These are phyloP conservation scores for Nothophoma quercina DNA, from an alignment of 2,329 filamentous ascomycete genomes.

Conservation along the genomic window DNA sequence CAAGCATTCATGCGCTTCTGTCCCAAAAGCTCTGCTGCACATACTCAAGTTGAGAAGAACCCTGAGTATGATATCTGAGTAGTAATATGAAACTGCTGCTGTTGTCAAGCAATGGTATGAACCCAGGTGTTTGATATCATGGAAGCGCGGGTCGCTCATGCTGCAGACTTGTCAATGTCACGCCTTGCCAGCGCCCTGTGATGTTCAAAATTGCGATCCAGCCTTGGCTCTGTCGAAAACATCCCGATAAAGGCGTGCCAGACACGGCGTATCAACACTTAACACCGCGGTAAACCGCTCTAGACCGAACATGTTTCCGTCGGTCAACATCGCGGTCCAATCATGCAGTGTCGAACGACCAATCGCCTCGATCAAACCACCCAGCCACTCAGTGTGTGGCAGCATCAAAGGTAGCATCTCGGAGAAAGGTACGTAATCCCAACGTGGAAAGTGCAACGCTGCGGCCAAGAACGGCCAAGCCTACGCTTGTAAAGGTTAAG, in stretches of 20 bases:
- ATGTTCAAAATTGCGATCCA: background rate
- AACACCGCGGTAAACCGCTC: constrained; percentile 11
- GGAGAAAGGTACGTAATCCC: constrained; percentile 19
- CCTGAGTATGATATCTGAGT: no score
- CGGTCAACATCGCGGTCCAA: constrained; percentile 14
- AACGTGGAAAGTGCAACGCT: constrained; percentile 4
- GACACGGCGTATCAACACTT: background rate
- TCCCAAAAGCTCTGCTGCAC: no score
- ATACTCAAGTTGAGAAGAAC: no score
- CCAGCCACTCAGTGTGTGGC: constrained; percentile 9
- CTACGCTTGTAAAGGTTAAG: constrained; percentile 11
- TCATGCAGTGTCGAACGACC: constrained; percentile 8
- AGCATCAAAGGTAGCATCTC: constrained; percentile 14
- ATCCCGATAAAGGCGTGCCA: constrained; percentile 6
- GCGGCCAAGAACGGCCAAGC: constrained; percentile 21
- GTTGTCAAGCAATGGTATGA: no score
- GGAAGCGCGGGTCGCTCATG: background rate
- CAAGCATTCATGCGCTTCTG: no score
- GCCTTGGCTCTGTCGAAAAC: constrained; percentile 9
- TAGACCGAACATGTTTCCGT: constrained; percentile 14
- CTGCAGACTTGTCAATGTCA: constrained; percentile 2
- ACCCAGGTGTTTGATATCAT: no score
- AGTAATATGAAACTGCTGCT: no score
- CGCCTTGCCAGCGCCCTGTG: constrained; percentile 1
- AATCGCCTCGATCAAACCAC: constrained; percentile 1